Percentiles rank a stretch among this genome's conserved stretches.
Evolutionary conservation across 257 asterid species (phyloP).

Genomic region (Solanum sejunctum): DNA sequence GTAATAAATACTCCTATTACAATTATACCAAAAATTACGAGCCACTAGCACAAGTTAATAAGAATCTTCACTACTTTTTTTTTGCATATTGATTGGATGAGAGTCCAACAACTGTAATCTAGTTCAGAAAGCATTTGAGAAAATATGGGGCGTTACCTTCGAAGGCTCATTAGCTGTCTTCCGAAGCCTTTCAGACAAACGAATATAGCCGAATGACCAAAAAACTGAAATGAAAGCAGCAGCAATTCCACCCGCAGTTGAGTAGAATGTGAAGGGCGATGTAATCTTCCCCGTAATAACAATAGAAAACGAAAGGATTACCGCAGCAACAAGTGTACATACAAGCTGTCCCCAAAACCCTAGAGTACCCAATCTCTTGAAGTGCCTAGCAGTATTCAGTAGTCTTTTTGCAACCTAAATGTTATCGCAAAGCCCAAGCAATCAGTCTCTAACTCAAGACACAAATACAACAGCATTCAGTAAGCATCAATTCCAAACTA

Average conservation of each 20-base stretch:
- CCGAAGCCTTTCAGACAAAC: conserved; percentile 70
- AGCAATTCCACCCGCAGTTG: conserved; percentile 87
- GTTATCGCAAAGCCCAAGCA: background rate
- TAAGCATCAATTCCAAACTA: background rate
- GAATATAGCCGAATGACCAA: conserved; percentile 92
- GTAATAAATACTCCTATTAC: background rate
- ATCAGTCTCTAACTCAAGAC: background rate
- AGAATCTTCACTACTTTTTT: background rate
- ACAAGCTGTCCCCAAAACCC: conserved; percentile 97
- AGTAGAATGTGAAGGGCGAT: conserved; percentile 76
- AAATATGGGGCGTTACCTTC: conserved; percentile 37
- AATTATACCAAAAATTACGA: background rate
- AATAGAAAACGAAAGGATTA: conserved; percentile 76
- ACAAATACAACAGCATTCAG: background rate
- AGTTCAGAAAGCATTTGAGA: background rate
- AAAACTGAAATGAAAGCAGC: conserved; percentile 90
- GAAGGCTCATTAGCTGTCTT: conserved; percentile 85
- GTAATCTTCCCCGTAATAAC: conserved; percentile 73
- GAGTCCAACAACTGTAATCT: background rate
- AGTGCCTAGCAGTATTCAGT: conserved; percentile 66
- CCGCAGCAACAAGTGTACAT: conserved; percentile 73
- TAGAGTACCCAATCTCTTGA: conserved; percentile 89
- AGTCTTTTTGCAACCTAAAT: conserved; percentile 81
- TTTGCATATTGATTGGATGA: background rate
- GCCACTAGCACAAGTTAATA: background rate